These are phyloP conservation scores for Rhipidocladum racemiflorum DNA, from an alignment of 176 grass and related monocot species.

Conservation along the genomic window DNA sequence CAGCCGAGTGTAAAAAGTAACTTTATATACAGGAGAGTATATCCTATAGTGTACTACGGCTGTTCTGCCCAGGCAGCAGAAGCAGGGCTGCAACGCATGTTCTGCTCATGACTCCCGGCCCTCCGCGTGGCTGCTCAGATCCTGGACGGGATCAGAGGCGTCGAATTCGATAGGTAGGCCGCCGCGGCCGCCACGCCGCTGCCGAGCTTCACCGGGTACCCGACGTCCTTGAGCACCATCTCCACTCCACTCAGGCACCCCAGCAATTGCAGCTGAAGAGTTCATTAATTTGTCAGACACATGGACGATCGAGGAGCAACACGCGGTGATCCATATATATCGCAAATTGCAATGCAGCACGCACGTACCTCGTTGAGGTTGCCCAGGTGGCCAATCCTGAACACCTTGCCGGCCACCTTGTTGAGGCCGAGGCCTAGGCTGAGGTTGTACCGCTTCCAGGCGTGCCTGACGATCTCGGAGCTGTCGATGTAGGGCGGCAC, in stretches of 20 bases:
- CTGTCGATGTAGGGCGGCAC: conserved; percentile 80
- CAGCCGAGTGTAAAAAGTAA: conserved; percentile 25
- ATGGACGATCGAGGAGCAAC: not conserved
- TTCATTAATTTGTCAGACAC: not conserved
- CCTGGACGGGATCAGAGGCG: conserved; percentile 76
- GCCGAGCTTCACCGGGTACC: conserved; percentile 90
- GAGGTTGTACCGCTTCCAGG: conserved; percentile 86
- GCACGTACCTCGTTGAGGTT: conserved; percentile 83
- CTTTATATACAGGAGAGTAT: conserved; percentile 55
- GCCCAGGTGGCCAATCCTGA: conserved; percentile 96
- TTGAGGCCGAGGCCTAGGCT: conserved; percentile 87
- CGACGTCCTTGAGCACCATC: conserved; percentile 92
- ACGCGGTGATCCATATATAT: not conserved
- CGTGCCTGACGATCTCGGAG: conserved; percentile 61
- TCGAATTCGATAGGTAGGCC: conserved; percentile 73
- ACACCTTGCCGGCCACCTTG: conserved; percentile 88
- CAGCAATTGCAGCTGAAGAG: conserved; percentile 80
- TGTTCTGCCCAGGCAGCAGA: conserved; percentile 14
- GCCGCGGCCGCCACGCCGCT: conserved; percentile 84
- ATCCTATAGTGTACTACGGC: not conserved
- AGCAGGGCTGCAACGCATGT: not conserved
- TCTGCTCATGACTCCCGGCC: too few species aligned
- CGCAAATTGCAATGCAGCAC: not conserved
- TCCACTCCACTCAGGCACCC: conserved; percentile 85
- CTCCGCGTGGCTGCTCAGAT: conserved; percentile 41